phyloP scores from a whole-genome alignment of 1,139 yeast genomes.

The Debaryomyces udenii region DNA sequence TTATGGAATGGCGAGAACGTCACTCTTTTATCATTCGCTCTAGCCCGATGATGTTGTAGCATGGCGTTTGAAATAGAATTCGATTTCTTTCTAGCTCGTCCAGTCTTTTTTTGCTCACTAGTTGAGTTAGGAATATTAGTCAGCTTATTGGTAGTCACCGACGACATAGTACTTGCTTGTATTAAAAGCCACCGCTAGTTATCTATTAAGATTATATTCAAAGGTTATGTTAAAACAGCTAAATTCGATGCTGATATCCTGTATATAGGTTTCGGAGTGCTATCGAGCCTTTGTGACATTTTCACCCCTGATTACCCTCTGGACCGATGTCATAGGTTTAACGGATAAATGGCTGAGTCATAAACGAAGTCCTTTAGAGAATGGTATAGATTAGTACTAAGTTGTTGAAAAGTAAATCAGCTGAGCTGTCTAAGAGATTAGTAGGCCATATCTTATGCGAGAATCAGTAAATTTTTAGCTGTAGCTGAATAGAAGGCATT shows the following conservation, averaged over 20 bases:
- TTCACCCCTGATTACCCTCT: background rate
- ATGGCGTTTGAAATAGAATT: conserved; percentile 18
- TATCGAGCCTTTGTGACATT: conserved; percentile 2
- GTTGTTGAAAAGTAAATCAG: too few species aligned
- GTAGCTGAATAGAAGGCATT: too few species aligned
- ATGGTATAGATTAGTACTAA: too few species aligned
- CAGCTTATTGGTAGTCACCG: conserved; percentile 1
- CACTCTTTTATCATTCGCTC: conserved; percentile 11
- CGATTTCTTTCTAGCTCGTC: conserved; percentile 12
- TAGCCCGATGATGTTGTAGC: conserved; percentile 13
- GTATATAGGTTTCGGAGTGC: conserved; percentile 10
- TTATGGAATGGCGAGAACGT: conserved; percentile 10
- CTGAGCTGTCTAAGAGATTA: too few species aligned
- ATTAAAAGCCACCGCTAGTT: too few species aligned
- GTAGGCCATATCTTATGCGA: too few species aligned
- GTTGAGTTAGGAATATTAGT: background rate
- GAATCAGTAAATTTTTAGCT: too few species aligned
- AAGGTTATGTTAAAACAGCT: background rate
- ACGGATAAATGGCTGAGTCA: background rate
- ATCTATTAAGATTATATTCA: background rate
- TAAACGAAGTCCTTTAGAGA: background rate
- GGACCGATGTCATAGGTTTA: conserved; percentile 1
- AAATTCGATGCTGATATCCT: conserved; percentile 4
- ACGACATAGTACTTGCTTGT: conserved; percentile 5
- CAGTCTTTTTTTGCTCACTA: background rate